Evolutionary conservation across 306 rosid genomes (phyloP).

Genomic region (Lathyrus aphaca): DNA sequence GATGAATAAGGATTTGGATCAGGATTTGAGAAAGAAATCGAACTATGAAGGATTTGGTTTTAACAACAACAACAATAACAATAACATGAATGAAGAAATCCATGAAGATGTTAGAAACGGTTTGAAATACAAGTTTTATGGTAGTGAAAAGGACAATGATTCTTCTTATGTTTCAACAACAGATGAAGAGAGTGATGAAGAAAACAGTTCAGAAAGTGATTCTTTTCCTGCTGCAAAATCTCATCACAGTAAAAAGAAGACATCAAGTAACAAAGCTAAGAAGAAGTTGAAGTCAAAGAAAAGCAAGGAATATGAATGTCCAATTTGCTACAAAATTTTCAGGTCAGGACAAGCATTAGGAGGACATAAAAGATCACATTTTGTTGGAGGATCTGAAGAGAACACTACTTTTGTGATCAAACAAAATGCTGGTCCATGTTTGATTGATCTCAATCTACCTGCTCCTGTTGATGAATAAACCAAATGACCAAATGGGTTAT

Average conservation of each 20-base stretch:
- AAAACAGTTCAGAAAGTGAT: conserved; percentile 61
- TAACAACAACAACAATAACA: conserved; percentile 24
- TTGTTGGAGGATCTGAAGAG: conserved; percentile 68
- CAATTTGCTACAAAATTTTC: conserved; percentile 76
- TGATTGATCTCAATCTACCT: conserved; percentile 89
- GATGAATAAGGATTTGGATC: conserved; percentile 39
- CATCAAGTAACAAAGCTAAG: conserved; percentile 45
- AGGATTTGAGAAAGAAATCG: conserved; percentile 36
- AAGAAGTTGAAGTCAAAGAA: conserved; percentile 60
- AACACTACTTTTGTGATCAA: conserved; percentile 53
- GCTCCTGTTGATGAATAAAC: conserved; percentile 74
- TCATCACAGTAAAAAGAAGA: conserved; percentile 43
- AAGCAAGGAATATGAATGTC: conserved; percentile 80
- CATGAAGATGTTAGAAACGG: conserved; percentile 33
- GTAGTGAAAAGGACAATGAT: conserved; percentile 40
- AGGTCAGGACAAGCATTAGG: conserved; percentile 96
- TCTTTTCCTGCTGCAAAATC: conserved; percentile 44
- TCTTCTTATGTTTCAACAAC: conserved; percentile 51
- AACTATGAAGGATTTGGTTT: conserved; percentile 44
- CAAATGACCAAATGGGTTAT: conserved; percentile 32
- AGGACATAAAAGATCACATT: conserved; percentile 96
- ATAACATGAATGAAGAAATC: conserved; percentile 30
- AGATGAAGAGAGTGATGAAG: conserved; percentile 62
- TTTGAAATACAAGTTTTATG: conserved; percentile 46
- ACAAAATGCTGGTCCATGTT: conserved; percentile 50